Evolutionary conservation across 495 filamentous ascomycete genomes (phyloP).

Genomic region (Podospora tetraspora): DNA sequence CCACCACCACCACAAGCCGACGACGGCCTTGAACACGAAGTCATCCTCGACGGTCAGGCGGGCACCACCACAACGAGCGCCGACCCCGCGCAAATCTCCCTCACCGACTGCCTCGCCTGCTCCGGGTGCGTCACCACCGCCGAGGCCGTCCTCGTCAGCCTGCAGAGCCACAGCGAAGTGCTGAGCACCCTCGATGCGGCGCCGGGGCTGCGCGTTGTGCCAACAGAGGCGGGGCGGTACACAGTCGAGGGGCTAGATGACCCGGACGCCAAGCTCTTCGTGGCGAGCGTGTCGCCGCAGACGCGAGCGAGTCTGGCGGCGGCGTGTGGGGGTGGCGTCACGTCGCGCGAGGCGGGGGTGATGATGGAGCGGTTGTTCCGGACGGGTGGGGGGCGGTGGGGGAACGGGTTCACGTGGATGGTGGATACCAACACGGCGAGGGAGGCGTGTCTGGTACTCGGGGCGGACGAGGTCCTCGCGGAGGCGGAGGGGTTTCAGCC

Average conservation of each 20-base stretch:
- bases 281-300: constrained; percentile 90
- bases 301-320: constrained; percentile 81
- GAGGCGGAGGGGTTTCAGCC: constrained; percentile 8
- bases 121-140: constrained; percentile 97
- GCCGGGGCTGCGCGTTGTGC: constrained; percentile 43
- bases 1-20: constrained; percentile 15
- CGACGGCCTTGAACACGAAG: constrained; percentile 62
- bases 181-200: constrained; percentile 70
- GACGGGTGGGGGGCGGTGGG: constrained; percentile 65
- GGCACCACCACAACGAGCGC: constrained; percentile 23
- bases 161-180: constrained; percentile 90
- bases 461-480: constrained; percentile 67
- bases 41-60: constrained; percentile 82
- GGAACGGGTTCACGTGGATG: constrained; percentile 77
- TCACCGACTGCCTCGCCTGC: constrained; percentile 96
- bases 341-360: constrained; percentile 63
- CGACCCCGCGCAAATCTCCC: constrained; percentile 74
- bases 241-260: constrained; percentile 34
- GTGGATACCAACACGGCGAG: constrained; percentile 79
- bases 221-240: constrained; percentile 11
- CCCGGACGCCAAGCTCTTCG: constrained; percentile 62
- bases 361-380: constrained; percentile 81
- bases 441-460: constrained; percentile 69
- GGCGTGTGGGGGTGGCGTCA: constrained; percentile 67
- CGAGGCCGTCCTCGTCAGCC: constrained; percentile 85